Conservation (phyloP, 495 filamentous ascomycete species). For the Gamarada debralockiae region DNA sequence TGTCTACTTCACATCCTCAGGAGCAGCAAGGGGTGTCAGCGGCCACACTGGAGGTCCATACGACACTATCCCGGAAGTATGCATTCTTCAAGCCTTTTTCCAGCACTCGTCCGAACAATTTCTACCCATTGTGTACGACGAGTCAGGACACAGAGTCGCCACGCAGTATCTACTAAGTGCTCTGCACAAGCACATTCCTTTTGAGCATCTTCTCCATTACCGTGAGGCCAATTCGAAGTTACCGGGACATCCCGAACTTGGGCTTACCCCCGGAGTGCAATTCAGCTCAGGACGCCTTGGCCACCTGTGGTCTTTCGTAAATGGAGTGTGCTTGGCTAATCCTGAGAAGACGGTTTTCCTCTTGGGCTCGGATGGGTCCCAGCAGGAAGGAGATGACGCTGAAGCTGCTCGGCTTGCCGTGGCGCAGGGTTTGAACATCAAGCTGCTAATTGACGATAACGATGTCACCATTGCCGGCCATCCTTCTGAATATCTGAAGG, state of each 20-base stretch:
- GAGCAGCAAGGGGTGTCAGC: slow-evolving; percentile 16
- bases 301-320: slow-evolving; percentile 16
- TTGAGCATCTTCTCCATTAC: slow-evolving; percentile 21
- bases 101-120: slow-evolving; percentile 12
- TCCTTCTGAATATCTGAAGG: slow-evolving; percentile 20
- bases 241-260: slow-evolving; percentile 21
- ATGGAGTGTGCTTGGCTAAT: slow-evolving; percentile 17
- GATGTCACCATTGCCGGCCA: slow-evolving; percentile 21
- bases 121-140: slow-evolving; percentile 17
- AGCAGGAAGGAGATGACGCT: slow-evolving; percentile 21
- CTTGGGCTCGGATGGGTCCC: slow-evolving; percentile 19
- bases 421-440: slow-evolving; percentile 18
- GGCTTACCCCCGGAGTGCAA: slow-evolving; percentile 16
- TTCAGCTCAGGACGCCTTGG: slow-evolving; percentile 23
- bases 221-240: slow-evolving; percentile 22
- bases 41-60: slow-evolving; percentile 21
- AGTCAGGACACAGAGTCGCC: slow-evolving; percentile 19
- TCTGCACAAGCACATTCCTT: slow-evolving; percentile 16
- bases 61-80: slow-evolving; percentile 19
- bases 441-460: slow-evolving; percentile 17
- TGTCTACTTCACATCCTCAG: slow-evolving; percentile 19
- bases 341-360: slow-evolving; percentile 17
- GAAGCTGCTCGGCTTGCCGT: slow-evolving; percentile 18
- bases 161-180: slow-evolving; percentile 19
- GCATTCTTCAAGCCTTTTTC: slow-evolving; percentile 20